Conservation (phyloP, 1,284 basidiomycete genomes). For the Melampsora larici-populina region DNA sequence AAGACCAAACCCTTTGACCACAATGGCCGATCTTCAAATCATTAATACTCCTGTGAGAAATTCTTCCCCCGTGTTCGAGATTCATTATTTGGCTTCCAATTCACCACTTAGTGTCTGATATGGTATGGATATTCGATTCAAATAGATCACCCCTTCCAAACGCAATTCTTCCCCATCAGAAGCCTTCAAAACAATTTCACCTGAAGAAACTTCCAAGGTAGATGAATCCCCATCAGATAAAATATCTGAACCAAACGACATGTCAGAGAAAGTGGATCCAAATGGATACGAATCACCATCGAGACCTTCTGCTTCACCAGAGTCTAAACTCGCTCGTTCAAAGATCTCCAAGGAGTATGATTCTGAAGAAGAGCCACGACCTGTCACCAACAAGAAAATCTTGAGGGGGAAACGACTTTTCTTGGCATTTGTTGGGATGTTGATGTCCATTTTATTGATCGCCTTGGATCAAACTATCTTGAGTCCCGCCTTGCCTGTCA, state of each 20-base stretch:
- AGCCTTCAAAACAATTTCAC: constrained; percentile 2
- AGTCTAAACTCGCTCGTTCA: background rate
- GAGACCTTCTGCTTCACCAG: background rate
- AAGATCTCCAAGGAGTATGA: background rate
- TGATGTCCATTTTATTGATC: constrained; percentile 1
- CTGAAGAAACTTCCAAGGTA: background rate
- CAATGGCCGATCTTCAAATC: too few relatives aligned
- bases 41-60: too few relatives aligned
- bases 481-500: constrained; percentile 47
- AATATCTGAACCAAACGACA: background rate
- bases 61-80: too few relatives aligned
- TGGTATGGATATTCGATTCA: too few relatives aligned
- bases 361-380: background rate
- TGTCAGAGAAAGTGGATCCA: constrained; percentile 7
- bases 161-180: background rate
- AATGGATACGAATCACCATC: background rate
- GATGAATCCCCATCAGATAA: background rate
- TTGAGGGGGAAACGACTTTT: background rate
- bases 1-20: too few relatives aligned
- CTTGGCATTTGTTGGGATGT: background rate
- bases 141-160: background rate
- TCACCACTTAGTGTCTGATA: too few relatives aligned
- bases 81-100: too few relatives aligned
- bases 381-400: background rate
- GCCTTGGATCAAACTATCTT: constrained; percentile 7